Evolutionary conservation across 1,284 basidiomycete species (phyloP).

Genomic region (Xerocomus amazonicus): DNA sequence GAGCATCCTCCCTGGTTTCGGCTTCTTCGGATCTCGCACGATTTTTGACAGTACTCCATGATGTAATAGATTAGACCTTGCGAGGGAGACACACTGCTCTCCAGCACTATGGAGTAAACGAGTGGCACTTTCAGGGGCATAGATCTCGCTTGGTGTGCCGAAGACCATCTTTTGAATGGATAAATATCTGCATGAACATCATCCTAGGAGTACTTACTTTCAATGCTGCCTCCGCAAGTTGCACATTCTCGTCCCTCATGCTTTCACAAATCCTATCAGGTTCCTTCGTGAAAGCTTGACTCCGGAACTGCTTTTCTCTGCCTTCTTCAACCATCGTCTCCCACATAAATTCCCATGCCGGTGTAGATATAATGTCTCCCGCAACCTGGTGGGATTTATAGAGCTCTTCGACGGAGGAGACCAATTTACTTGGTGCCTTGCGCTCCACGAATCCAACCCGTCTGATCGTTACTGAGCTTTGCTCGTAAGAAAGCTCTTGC

Average conservation of each 20-base stretch:
- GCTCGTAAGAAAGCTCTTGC: not conserved
- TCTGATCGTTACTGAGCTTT: slow-evolving; percentile 34
- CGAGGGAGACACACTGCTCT: slow-evolving; percentile 48
- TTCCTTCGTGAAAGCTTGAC: slow-evolving; percentile 52
- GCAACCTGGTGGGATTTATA: slow-evolving; percentile 45
- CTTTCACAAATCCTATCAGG: slow-evolving; percentile 38
- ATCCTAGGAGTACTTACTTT: slow-evolving; percentile 48
- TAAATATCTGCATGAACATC: slow-evolving; percentile 4
- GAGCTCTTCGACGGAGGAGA: slow-evolving; percentile 47
- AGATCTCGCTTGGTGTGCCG: slow-evolving; percentile 63
- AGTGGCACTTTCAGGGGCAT: slow-evolving; percentile 56
- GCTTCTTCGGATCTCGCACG: slow-evolving; percentile 57
- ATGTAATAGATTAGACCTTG: slow-evolving; percentile 55
- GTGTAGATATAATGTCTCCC: slow-evolving; percentile 40
- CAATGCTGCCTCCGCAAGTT: slow-evolving; percentile 61
- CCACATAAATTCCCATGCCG: slow-evolving; percentile 73
- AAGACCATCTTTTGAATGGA: slow-evolving; percentile 63
- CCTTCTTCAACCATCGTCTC: slow-evolving; percentile 65
- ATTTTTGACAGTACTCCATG: slow-evolving; percentile 64
- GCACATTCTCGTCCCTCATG: slow-evolving; percentile 38
- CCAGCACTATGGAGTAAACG: slow-evolving; percentile 54
- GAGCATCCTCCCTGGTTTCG: slow-evolving; percentile 62
- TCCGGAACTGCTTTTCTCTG: slow-evolving; percentile 65
- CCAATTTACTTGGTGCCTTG: slow-evolving; percentile 39
- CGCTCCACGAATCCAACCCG: slow-evolving; percentile 55